A percentile compares a stretch with the other conserved stretches of the same genome.
Conservation (phyloP, 1,284 basidiomycete genomes). For the Cronartium quercuum region DNA sequence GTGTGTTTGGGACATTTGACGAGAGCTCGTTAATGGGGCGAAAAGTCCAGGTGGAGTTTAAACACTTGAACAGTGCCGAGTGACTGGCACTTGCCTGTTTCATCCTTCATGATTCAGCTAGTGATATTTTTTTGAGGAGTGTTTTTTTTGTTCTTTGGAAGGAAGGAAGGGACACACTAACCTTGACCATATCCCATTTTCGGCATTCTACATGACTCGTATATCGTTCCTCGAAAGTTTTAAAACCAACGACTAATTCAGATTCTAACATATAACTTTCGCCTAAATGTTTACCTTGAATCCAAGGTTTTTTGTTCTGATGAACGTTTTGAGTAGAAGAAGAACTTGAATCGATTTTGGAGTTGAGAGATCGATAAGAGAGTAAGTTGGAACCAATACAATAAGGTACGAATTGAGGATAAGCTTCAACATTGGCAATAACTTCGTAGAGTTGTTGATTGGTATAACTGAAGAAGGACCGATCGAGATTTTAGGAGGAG, state of each 20-base stretch:
- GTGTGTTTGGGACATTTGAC: slow-evolving; percentile 9
- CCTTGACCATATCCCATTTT: slow-evolving; percentile 36
- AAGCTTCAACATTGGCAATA: slow-evolving; percentile 35
- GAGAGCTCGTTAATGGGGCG: slow-evolving; percentile 17
- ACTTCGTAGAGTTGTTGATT: slow-evolving; percentile 33
- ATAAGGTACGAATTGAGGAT: slow-evolving; percentile 36
- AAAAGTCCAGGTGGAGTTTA: slow-evolving; percentile 36
- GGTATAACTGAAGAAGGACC: slow-evolving; percentile 9
- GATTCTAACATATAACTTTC: slow-evolving; percentile 27
- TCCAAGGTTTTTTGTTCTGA: slow-evolving; percentile 5
- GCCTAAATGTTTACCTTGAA: slow-evolving; percentile 16
- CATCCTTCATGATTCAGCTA: not conserved
- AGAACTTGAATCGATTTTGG: not conserved
- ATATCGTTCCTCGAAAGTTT: slow-evolving; percentile 26
- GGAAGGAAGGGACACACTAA: not conserved
- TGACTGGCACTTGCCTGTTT: slow-evolving; percentile 30
- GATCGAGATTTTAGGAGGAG: not conserved
- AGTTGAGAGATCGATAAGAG: slow-evolving; percentile 1
- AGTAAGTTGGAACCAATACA: slow-evolving; percentile 22
- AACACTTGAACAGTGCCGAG: slow-evolving; percentile 29
- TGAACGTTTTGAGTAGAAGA: not conserved
- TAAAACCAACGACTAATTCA: slow-evolving; percentile 28
- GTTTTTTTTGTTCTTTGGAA: not conserved
- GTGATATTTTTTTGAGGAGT: not conserved
- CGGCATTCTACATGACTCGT: slow-evolving; percentile 23